phyloP scores from a whole-genome alignment of 73 alveolate species.

The Breviolum minutum region DNA sequence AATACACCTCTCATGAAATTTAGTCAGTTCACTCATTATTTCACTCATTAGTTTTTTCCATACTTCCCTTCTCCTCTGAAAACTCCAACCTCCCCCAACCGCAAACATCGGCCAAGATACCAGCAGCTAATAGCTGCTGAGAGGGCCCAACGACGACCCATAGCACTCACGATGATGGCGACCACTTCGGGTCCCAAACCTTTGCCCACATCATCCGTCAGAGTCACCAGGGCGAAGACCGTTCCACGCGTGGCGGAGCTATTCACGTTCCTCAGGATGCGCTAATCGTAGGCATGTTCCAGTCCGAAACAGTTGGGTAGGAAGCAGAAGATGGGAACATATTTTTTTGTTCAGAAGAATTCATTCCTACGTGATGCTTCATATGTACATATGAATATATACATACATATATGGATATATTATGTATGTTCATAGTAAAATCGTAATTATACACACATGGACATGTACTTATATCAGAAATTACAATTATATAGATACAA shows the following conservation, averaged over 20 bases:
- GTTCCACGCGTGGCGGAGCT: conserved; percentile 89
- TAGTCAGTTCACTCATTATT: not conserved
- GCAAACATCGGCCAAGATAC: not conserved
- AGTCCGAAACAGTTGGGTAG: not conserved
- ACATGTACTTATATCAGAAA: no score
- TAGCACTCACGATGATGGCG: conserved; percentile 28
- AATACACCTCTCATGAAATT: not conserved
- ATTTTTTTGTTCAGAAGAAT: not conserved
- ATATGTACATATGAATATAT: no score
- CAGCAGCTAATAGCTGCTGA: conserved; percentile 66
- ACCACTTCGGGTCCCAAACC: conserved; percentile 89
- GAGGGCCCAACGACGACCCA: conserved; percentile 80
- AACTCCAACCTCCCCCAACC: not conserved
- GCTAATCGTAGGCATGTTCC: not conserved
- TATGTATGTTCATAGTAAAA: no score
- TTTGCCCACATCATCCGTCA: conserved; percentile 89
- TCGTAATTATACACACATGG: no score
- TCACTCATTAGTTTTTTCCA: not conserved
- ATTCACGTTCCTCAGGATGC: conserved; percentile 57
- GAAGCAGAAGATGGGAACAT: no score
- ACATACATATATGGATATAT: no score
- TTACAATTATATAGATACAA: no score
- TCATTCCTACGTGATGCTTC: no score
- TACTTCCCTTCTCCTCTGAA: not conserved
- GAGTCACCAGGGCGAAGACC: conserved; percentile 73